phyloP scores from a whole-genome alignment of 2,329 filamentous ascomycete species.

The Mariannaea elegans region DNA sequence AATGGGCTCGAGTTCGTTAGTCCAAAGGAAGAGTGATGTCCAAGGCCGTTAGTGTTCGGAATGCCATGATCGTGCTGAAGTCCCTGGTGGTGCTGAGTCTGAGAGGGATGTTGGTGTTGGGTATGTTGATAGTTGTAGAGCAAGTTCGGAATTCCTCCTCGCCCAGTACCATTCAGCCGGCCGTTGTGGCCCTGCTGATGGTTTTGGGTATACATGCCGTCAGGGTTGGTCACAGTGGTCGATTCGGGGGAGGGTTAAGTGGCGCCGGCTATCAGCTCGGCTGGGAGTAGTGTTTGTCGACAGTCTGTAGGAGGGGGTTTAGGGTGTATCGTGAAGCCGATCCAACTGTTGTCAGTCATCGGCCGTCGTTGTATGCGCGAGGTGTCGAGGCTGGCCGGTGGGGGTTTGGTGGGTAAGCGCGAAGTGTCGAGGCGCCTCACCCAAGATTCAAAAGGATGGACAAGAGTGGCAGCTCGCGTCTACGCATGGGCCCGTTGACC shows the following conservation, averaged over 20 bases:
- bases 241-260: constrained; percentile 26
- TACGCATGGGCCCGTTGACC: constrained; percentile 48
- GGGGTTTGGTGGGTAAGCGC: constrained; percentile 28
- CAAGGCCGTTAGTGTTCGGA: constrained; percentile 62
- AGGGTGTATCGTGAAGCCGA: constrained; percentile 26
- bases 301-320: constrained; percentile 23
- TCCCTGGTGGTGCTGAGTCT: constrained; percentile 70
- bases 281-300: constrained; percentile 33
- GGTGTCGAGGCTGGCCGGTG: constrained; percentile 11
- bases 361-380: constrained; percentile 25
- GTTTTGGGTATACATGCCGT: constrained; percentile 77
- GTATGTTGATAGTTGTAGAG: constrained; percentile 75
- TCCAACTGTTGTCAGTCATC: constrained; percentile 36
- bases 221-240: constrained; percentile 29
- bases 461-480: constrained; percentile 47
- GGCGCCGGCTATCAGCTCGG: constrained; percentile 44
- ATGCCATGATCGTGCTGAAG: constrained; percentile 67
- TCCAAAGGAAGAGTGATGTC: constrained; percentile 55
- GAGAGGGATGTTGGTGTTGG: constrained; percentile 69
- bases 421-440: constrained; percentile 39
- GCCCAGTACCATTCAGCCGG: constrained; percentile 70
- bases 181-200: constrained; percentile 78
- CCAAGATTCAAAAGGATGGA: constrained; percentile 45
- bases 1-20: constrained; percentile 72
- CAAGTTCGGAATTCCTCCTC: constrained; percentile 72